Evolutionary conservation across 306 rosid species (phyloP), one percentile per base, ranked within the genome.

Genomic region (Vigna hirtella): DNA sequence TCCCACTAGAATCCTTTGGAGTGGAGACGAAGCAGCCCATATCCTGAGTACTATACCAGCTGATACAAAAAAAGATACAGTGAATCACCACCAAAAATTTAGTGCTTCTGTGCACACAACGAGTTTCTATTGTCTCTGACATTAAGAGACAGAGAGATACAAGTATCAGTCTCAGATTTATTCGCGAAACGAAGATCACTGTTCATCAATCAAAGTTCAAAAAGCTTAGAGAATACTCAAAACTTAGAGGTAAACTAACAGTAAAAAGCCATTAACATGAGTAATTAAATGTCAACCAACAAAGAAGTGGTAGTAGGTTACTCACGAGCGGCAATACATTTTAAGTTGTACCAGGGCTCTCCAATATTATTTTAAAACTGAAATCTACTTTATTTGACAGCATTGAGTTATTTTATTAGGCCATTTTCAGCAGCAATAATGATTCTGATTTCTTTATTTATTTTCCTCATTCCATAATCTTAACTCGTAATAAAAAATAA

Each of bases 11-110:
- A 88, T 92, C 97, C 84, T 85, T 88, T 38, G 90, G 95, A 45
- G 91, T 87, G 69, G 98, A 94, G 24, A 83, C 88, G 18, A 92
- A 73, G 89, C 98, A 94, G 64, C 98, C 98, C 98, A 94, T 94
- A 80, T 88, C 90, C 88, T 47, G 69, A 73, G 75, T 58, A 62
- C 85, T 77, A 79, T 74, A 79, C 88, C 94, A 87, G 87, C 83
- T 48, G 77, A 77, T 74, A 66, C 85, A 88, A 79, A 77, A 26
- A n/a, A 55, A 82, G 70, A 69, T 11, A 72, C 73, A 79, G 62
- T 64, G 50, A 84, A 88, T 83, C 78, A 76, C 76, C 83, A 74
- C 53, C 80, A 40, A 72, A 53, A 66, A 66, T 70, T 45, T 70
- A 22, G 47, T 52, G 36, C 26, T 72, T 85, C 72, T 57, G n/a